Percentiles rank a stretch among this genome's conserved stretches.
Conservation (phyloP, 179 eudicot genomes). For the Corrigiola litoralis region DNA sequence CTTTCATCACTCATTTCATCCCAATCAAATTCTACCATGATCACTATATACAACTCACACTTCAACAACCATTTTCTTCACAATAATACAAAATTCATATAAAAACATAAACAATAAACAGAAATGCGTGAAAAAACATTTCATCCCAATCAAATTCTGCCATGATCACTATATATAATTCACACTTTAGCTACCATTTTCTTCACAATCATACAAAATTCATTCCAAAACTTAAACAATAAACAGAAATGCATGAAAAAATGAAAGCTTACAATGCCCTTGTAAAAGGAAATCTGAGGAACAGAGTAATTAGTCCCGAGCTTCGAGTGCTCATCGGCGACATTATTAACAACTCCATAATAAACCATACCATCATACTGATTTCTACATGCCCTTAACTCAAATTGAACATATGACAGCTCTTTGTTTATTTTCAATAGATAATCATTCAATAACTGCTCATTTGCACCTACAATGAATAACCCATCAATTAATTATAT, state of each 20-base stretch:
- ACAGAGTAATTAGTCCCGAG: conserved; percentile 75
- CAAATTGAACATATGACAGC: conserved; percentile 71
- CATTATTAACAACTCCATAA: conserved; percentile 82
- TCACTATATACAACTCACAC: no score
- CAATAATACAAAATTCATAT: no score
- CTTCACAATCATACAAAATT: not conserved
- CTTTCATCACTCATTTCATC: no score
- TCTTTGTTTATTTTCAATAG: conserved; percentile 68
- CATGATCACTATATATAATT: no score
- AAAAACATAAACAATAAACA: no score
- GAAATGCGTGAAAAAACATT: no score
- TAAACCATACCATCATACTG: conserved; percentile 77
- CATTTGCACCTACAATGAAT: conserved; percentile 37
- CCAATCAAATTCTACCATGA: no score
- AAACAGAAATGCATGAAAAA: not conserved
- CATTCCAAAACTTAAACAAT: not conserved
- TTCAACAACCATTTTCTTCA: no score
- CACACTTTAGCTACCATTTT: no score
- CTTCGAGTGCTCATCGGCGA: conserved; percentile 89
- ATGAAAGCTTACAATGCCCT: conserved; percentile 71
- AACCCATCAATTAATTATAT: not conserved
- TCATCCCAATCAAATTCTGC: no score
- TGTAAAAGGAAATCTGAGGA: conserved; percentile 89
- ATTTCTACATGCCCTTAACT: conserved; percentile 79
- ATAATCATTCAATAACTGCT: conserved; percentile 55